Conservation (phyloP, 129 eudicot species). For the Flaveria ramosissima region DNA sequence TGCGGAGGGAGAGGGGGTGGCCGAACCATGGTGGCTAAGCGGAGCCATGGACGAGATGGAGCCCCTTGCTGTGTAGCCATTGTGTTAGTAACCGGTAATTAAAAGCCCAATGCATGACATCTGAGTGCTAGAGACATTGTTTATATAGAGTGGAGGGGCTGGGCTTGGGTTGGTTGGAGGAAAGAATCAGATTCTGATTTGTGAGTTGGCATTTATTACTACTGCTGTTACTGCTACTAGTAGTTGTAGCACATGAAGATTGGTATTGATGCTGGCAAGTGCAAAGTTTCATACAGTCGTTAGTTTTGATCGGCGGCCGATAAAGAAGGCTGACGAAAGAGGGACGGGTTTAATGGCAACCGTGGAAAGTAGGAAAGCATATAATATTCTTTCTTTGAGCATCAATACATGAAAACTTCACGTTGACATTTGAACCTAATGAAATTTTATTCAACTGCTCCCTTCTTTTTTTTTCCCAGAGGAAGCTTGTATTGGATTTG, state of each 20-base stretch:
- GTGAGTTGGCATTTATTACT: neutral
- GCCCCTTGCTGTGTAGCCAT: constrained; percentile 63
- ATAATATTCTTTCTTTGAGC: too few relatives aligned
- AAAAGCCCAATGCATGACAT: constrained; percentile 4
- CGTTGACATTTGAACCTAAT: neutral
- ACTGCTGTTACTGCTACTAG: too few relatives aligned
- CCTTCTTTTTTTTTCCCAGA: neutral
- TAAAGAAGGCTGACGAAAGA: constrained; percentile 10
- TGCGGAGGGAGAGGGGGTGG: constrained; percentile 5
- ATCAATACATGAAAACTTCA: neutral
- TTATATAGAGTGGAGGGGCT: constrained; percentile 12
- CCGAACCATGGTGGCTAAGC: constrained; percentile 48
- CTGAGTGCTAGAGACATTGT: constrained; percentile 1
- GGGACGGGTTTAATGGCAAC: neutral
- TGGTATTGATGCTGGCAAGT: constrained; percentile 21
- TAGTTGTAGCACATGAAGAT: constrained; percentile 26
- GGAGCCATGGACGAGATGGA: constrained; percentile 50
- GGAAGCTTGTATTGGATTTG: neutral
- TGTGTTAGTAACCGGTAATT: neutral
- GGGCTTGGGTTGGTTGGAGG: neutral
- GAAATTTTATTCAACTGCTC: neutral
- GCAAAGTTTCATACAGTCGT: too few relatives aligned
- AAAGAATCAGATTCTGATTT: constrained; percentile 31
- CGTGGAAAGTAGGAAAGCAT: too few relatives aligned
- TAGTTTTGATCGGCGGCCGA: too few relatives aligned